These are phyloP conservation scores for Sclerotinia nivalis DNA, from an alignment of 2,329 filamentous ascomycete genomes.

Conservation along the genomic window DNA sequence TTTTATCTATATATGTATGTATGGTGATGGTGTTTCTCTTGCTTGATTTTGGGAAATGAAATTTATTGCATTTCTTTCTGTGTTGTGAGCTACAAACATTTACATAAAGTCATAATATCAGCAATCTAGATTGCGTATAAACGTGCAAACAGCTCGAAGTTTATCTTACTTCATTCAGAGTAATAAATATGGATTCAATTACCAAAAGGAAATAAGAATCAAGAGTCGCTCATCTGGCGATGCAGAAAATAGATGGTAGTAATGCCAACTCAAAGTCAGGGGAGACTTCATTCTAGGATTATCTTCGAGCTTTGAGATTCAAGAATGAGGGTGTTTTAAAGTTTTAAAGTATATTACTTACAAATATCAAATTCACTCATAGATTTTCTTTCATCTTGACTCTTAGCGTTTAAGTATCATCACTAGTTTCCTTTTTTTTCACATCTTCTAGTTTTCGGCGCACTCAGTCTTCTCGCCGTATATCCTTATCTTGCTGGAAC, in stretches of 20 bases:
- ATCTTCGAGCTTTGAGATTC: background rate
- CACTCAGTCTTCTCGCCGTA: too few species aligned
- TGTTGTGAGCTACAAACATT: background rate
- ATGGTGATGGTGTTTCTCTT: background rate
- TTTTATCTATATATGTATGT: background rate
- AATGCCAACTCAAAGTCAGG: background rate
- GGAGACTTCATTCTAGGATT: background rate
- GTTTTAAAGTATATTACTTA: background rate
- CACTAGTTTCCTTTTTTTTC: too few species aligned
- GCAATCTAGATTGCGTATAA: background rate
- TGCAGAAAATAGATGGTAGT: background rate
- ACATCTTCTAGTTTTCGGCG: too few species aligned
- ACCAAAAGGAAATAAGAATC: background rate
- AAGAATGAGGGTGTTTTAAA: background rate
- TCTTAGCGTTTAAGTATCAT: too few species aligned
- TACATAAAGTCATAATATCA: too few species aligned
- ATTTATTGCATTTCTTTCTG: background rate
- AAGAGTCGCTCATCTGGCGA: background rate
- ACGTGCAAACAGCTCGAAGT: background rate
- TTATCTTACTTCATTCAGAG: background rate
- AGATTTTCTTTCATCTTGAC: background rate
- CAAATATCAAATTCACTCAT: background rate
- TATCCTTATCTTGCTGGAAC: too few species aligned
- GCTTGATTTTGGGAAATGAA: background rate
- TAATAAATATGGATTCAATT: background rate